These are phyloP conservation scores for Bacterosira constricta DNA, from an alignment of 108 stramenopile species.

Conservation along the genomic window DNA sequence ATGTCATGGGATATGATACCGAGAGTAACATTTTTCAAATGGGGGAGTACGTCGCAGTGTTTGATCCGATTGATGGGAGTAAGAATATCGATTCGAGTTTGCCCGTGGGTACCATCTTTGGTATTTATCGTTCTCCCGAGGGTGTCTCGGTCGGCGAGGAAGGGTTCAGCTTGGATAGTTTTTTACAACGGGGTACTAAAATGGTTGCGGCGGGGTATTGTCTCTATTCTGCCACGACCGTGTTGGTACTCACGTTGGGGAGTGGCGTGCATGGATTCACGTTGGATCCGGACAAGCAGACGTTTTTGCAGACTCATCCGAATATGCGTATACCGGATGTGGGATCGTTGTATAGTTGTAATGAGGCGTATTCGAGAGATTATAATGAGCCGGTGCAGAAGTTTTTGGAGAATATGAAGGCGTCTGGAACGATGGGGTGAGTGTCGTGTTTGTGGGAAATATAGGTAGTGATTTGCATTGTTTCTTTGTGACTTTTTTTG, in stretches of 20 bases:
- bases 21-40: not conserved
- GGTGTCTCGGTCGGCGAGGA: slow-evolving; percentile 22
- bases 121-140: slow-evolving; percentile 83
- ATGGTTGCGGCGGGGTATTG: slow-evolving; percentile 97
- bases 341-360: slow-evolving; percentile 94
- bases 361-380: slow-evolving; percentile 94
- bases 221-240: slow-evolving; percentile 96
- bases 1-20: slow-evolving; percentile 75
- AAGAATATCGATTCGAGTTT: slow-evolving; percentile 98
- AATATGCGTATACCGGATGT: slow-evolving; percentile 90
- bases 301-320: slow-evolving; percentile 93
- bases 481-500: too few relatives aligned
- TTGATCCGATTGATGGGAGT: slow-evolving; percentile 94
- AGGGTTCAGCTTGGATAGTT: slow-evolving; percentile 54
- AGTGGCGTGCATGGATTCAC: slow-evolving; percentile 98
- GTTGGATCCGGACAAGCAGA: slow-evolving; percentile 92
- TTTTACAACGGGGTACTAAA: slow-evolving; percentile 85
- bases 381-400: slow-evolving; percentile 79
- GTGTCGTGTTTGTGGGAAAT: not conserved
- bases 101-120: slow-evolving; percentile 98
- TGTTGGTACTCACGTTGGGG: slow-evolving; percentile 93
- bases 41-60: slow-evolving; percentile 96
- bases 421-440: slow-evolving; percentile 46
- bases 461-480: too few relatives aligned
- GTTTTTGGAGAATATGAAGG: slow-evolving; percentile 70